Evolutionary conservation across 2,329 filamentous ascomycete species (phyloP).

Genomic region (Pseudonectria buxi): DNA sequence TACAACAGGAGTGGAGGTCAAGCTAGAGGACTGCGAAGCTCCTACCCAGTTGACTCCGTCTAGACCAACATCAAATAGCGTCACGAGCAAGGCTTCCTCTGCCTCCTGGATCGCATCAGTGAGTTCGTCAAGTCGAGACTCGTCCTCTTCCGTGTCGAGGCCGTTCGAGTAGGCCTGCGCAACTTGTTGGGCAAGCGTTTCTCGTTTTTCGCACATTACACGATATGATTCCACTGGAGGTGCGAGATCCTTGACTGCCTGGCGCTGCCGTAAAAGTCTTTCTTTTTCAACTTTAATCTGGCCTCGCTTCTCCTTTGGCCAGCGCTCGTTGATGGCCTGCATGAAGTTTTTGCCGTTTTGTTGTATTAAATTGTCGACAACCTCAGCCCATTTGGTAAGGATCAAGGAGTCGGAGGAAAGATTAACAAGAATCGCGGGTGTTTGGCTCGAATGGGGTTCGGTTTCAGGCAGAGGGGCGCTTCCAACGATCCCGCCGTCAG

Average conservation of each 20-base stretch:
- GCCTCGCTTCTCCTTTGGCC: slow-evolving; percentile 37
- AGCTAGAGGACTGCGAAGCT: slow-evolving; percentile 8
- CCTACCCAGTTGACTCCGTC: slow-evolving; percentile 35
- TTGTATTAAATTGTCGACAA: slow-evolving; percentile 36
- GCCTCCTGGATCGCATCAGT: slow-evolving; percentile 37
- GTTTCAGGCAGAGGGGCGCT: neutral
- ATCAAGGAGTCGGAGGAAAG: slow-evolving; percentile 24
- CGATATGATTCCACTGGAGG: slow-evolving; percentile 37
- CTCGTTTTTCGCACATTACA: slow-evolving; percentile 35
- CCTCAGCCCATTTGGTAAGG: slow-evolving; percentile 30
- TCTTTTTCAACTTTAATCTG: slow-evolving; percentile 45
- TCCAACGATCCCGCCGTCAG: too few species aligned
- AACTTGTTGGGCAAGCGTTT: slow-evolving; percentile 41
- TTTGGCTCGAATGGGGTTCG: slow-evolving; percentile 17
- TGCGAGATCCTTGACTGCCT: slow-evolving; percentile 35
- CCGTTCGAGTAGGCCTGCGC: slow-evolving; percentile 44
- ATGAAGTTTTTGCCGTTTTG: slow-evolving; percentile 43
- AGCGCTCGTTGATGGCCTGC: slow-evolving; percentile 40
- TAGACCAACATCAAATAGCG: slow-evolving; percentile 39
- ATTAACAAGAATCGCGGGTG: slow-evolving; percentile 21
- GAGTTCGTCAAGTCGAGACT: slow-evolving; percentile 42
- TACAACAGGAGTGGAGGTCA: slow-evolving; percentile 19
- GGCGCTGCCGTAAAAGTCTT: slow-evolving; percentile 38
- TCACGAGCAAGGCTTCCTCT: slow-evolving; percentile 35
- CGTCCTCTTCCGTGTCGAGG: slow-evolving; percentile 45